Evolutionary conservation across 2,329 filamentous ascomycete genomes (phyloP).

Genomic region (Whalleya microplaca): DNA sequence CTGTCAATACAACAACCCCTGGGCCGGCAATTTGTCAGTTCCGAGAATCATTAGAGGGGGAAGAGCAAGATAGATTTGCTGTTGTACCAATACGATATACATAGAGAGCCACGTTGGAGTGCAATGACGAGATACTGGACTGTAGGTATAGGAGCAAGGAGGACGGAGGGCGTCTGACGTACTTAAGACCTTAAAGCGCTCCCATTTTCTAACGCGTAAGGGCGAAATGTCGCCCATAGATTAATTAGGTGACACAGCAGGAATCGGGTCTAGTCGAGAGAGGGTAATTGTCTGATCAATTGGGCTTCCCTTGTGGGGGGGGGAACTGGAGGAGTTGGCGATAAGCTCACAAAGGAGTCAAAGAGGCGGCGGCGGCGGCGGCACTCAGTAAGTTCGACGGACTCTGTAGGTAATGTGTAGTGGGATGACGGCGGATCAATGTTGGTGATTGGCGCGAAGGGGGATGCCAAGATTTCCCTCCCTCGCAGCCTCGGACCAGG

Average conservation of each 20-base stretch:
- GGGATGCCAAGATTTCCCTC: conserved; percentile 13
- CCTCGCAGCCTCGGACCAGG: conserved; percentile 15
- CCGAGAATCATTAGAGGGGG: background rate
- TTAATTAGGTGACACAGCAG: conserved; percentile 6
- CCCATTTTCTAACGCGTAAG: conserved; percentile 35
- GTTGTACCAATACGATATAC: background rate
- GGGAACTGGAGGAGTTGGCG: conserved; percentile 11
- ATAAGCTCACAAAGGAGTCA: conserved; percentile 19
- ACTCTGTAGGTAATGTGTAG: conserved; percentile 9
- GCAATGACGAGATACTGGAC: background rate
- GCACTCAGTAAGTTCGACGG: conserved; percentile 10
- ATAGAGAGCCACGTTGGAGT: background rate
- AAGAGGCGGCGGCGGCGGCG: conserved; percentile 11
- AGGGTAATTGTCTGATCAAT: conserved; percentile 14
- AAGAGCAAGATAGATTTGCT: background rate
- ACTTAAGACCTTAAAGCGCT: conserved; percentile 36
- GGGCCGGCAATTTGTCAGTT: conserved; percentile 7
- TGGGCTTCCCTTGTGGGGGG: conserved; percentile 8
- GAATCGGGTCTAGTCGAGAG: background rate
- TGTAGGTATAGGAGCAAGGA: background rate
- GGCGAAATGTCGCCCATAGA: conserved; percentile 36
- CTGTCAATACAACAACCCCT: conserved; percentile 30
- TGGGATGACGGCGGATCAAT: conserved; percentile 27
- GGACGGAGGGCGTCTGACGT: conserved; percentile 14
- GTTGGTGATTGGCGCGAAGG: conserved; percentile 16